phyloP scores from a whole-genome alignment of 371 early-diverging fungal species.

The Phascolomyces articulosus region DNA sequence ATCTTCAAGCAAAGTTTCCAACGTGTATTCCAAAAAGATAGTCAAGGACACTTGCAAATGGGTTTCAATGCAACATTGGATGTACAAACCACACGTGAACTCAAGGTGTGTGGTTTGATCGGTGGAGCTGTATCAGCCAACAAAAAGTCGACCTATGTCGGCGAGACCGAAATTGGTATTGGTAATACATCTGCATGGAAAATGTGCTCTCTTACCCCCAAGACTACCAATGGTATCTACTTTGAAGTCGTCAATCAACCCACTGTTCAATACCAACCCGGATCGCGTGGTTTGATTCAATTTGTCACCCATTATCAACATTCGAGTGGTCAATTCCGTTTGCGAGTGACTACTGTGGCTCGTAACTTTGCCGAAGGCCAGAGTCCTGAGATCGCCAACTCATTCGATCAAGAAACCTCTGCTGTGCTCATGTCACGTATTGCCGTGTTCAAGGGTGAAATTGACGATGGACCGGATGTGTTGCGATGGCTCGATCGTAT shows the following conservation, averaged over 20 bases:
- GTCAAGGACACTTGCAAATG: conserved; percentile 86
- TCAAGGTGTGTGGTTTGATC: conserved; percentile 95
- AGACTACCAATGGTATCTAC: conserved; percentile 89
- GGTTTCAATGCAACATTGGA: conserved; percentile 99
- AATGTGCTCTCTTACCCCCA: conserved; percentile 87
- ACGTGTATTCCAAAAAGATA: conserved; percentile 90
- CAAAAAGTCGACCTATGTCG: conserved; percentile 91
- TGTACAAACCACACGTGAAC: conserved; percentile 92
- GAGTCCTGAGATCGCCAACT: conserved; percentile 85
- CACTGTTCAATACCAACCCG: conserved; percentile 81
- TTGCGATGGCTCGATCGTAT: conserved; percentile 99
- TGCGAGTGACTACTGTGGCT: conserved; percentile 96
- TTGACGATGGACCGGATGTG: conserved; percentile 99
- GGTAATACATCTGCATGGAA: conserved; percentile 96
- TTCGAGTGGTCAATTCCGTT: conserved; percentile 86
- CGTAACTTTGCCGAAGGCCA: conserved; percentile 92
- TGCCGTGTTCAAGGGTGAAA: conserved; percentile 96
- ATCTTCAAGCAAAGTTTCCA: conserved; percentile 98
- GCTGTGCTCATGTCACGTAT: conserved; percentile 99
- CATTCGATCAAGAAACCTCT: conserved; percentile 99
- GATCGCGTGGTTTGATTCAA: conserved; percentile 91
- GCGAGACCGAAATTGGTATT: conserved; percentile 98
- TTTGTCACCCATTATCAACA: conserved; percentile 97
- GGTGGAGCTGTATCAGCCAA: conserved; percentile 92
- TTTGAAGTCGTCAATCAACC: conserved; percentile 96